Percentiles rank a stretch among this genome's conserved stretches.
phyloP scores from a whole-genome alignment of 2,329 filamentous ascomycete species.

The Botryotinia globosa region DNA sequence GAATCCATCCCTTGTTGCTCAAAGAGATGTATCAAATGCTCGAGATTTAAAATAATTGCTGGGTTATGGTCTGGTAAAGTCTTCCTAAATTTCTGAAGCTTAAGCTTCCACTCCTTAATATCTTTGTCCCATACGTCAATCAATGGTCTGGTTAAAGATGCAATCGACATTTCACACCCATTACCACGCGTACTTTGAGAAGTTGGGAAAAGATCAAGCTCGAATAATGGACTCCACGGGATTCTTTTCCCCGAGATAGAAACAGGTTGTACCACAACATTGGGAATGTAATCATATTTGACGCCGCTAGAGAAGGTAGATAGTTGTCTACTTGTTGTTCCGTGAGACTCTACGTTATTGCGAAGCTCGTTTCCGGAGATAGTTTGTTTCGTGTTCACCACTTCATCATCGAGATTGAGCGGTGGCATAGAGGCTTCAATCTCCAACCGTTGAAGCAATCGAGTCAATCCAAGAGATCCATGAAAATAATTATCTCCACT shows the following conservation, averaged over 20 bases:
- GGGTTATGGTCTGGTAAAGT: background rate
- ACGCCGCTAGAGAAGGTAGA: background rate
- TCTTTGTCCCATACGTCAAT: background rate
- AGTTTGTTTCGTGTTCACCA: background rate
- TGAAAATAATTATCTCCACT: background rate
- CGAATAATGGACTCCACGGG: background rate
- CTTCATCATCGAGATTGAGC: background rate
- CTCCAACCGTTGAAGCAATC: background rate
- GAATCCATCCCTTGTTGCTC: rapidly evolving
- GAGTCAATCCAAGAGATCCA: constrained; percentile 2
- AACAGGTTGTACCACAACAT: no score
- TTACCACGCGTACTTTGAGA: no score
- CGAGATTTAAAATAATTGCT: background rate
- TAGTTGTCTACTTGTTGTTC: background rate
- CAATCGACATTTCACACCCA: rapidly evolving
- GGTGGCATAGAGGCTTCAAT: background rate
- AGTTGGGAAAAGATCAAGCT: background rate
- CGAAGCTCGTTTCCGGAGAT: background rate
- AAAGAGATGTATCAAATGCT: background rate
- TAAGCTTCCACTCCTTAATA: background rate
- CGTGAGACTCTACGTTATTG: background rate
- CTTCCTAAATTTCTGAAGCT: background rate
- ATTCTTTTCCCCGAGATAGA: background rate
- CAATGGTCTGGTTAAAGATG: background rate
- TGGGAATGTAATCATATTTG: background rate